Evolutionary conservation across 495 filamentous ascomycete species (phyloP).

Genomic region (Opeltia flavorubescens): DNA sequence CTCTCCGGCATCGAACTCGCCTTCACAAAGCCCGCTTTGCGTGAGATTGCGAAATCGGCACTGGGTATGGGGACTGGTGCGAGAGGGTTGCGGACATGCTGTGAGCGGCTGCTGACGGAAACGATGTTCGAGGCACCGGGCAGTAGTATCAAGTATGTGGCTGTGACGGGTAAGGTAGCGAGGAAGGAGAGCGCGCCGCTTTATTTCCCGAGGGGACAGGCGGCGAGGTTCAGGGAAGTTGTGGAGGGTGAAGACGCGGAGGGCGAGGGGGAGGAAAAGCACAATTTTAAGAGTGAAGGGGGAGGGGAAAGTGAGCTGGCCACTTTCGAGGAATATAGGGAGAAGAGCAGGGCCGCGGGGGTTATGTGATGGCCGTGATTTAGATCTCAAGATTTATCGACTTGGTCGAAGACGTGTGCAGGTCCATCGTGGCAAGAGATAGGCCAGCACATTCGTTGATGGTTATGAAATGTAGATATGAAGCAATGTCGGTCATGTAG

Average conservation of each 20-base stretch:
- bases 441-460: no score
- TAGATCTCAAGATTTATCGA: neutral
- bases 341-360: conserved; percentile 15
- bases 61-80: conserved; percentile 72
- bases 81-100: conserved; percentile 70
- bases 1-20: conserved; percentile 70
- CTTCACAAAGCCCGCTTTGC: conserved; percentile 67
- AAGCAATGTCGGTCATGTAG: no score
- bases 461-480: no score
- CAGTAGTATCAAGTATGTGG: conserved; percentile 46
- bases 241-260: conserved; percentile 48
- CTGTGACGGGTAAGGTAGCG: conserved; percentile 65
- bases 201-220: conserved; percentile 48
- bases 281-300: conserved; percentile 9
- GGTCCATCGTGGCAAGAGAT: no score
- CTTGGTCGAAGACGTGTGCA: no score
- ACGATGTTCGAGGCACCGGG: conserved; percentile 86
- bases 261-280: conserved; percentile 16
- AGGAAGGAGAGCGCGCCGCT: conserved; percentile 44
- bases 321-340: conserved; percentile 44
- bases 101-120: conserved; percentile 76
- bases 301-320: conserved; percentile 13
- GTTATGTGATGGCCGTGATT: conserved; percentile 4
- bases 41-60: conserved; percentile 64
- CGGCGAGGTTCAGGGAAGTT: conserved; percentile 41